phyloP scores from a whole-genome alignment of 352 stramenopile genomes.

The Blastocystis sp. region DNA sequence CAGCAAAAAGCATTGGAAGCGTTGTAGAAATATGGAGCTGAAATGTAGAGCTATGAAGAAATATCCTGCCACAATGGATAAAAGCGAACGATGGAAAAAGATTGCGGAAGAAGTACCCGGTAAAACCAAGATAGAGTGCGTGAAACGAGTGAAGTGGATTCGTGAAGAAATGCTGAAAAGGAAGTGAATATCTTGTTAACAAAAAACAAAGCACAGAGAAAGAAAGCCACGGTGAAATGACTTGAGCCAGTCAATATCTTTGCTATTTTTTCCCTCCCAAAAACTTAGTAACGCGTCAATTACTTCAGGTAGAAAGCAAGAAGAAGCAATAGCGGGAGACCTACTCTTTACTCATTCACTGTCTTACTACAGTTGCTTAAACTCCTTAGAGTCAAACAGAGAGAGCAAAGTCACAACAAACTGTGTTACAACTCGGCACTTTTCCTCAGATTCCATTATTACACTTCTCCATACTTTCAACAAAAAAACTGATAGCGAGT shows the following conservation, averaged over 20 bases:
- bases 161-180: slow-evolving; percentile 46
- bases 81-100: slow-evolving; percentile 79
- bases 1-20: slow-evolving; percentile 76
- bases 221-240: neutral
- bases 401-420: neutral
- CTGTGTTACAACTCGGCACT: neutral
- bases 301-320: neutral
- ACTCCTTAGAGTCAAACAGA: neutral
- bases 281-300: neutral
- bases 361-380: neutral
- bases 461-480: neutral
- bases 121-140: slow-evolving; percentile 81
- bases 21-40: slow-evolving; percentile 58
- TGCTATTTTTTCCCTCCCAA: neutral
- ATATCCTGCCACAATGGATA: slow-evolving; percentile 77
- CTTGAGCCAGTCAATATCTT: neutral
- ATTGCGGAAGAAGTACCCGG: slow-evolving; percentile 74
- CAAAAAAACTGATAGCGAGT: neutral
- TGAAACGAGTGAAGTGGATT: slow-evolving; percentile 77
- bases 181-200: neutral
- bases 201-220: neutral
- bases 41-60: slow-evolving; percentile 66
- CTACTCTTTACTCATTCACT: neutral
- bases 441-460: neutral
- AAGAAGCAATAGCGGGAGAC: neutral